Percentiles rank a stretch among this genome's conserved stretches.
Evolutionary conservation across 768 basidiomycete genomes (phyloP).

Genomic region (Mycena rebaudengoi): DNA sequence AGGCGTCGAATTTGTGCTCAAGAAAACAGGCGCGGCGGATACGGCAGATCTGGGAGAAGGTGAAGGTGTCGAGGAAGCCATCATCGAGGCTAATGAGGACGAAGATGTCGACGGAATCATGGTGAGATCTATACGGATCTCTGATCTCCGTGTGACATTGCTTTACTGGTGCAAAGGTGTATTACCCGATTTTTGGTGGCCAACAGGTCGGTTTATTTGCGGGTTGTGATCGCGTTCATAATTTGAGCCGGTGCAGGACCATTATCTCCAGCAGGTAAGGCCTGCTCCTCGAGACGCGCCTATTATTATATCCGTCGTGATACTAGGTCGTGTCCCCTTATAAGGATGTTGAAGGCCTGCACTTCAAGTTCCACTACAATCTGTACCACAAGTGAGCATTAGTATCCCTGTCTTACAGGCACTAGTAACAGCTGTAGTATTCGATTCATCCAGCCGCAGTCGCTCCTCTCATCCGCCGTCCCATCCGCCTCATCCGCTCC

Average conservation of each 20-base stretch:
- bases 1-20: slow-evolving; percentile 87
- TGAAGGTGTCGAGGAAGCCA: slow-evolving; percentile 94
- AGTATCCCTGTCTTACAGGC: no score
- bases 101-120: slow-evolving; percentile 89
- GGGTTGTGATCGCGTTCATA: slow-evolving; percentile 9
- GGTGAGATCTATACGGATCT: slow-evolving; percentile 57
- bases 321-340: slow-evolving; percentile 93
- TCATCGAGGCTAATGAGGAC: slow-evolving; percentile 95
- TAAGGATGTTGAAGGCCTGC: slow-evolving; percentile 97
- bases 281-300: not conserved
- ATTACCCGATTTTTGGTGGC: slow-evolving; percentile 95
- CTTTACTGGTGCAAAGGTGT: slow-evolving; percentile 64
- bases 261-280: slow-evolving; percentile 92
- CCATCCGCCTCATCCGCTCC: slow-evolving; percentile 46
- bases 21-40: slow-evolving; percentile 70
- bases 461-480: slow-evolving; percentile 61
- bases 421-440: no score
- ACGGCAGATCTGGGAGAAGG: slow-evolving; percentile 70
- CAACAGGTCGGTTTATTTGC: slow-evolving; percentile 69
- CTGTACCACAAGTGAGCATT: slow-evolving; percentile 88
- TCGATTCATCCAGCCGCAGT: slow-evolving; percentile 87
- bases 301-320: slow-evolving; percentile 1
- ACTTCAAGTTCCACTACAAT: slow-evolving; percentile 96
- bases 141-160: not conserved
- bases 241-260: slow-evolving; percentile 64